A percentile compares a stretch with the other conserved stretches of the same genome.
These are phyloP conservation scores for Sideroxylon spinosum DNA, from an alignment of 179 eudicot genomes.

Conservation along the genomic window DNA sequence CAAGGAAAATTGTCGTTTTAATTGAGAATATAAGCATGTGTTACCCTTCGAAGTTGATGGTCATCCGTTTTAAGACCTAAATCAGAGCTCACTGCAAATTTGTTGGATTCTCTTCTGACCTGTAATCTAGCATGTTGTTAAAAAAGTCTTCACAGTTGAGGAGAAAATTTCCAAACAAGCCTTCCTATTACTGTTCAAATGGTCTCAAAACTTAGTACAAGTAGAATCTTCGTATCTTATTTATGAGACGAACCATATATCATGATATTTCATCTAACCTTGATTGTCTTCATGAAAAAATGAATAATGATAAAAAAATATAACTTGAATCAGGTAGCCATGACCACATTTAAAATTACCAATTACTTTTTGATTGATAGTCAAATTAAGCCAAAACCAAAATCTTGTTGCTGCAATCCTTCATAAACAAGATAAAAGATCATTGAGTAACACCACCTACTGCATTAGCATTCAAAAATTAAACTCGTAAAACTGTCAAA, in stretches of 20 bases:
- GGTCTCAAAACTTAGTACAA: background rate
- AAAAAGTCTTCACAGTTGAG: background rate
- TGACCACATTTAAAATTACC: too few relatives aligned
- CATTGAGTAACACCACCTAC: too few relatives aligned
- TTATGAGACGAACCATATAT: background rate
- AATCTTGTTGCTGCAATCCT: background rate
- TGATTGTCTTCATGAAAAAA: background rate
- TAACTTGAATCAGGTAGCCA: background rate
- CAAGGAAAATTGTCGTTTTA: background rate
- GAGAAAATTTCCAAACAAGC: background rate
- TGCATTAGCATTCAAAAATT: too few relatives aligned
- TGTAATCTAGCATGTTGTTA: constrained; percentile 17
- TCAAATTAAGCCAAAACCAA: background rate
- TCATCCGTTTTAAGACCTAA: constrained; percentile 26
- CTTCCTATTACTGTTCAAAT: background rate
- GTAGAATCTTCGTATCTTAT: background rate
- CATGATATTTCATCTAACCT: background rate
- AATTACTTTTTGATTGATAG: too few relatives aligned
- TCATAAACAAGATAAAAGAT: background rate
- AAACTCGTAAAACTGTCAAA: too few relatives aligned
- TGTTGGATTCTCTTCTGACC: constrained; percentile 66
- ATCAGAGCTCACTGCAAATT: constrained; percentile 17
- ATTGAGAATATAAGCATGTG: background rate
- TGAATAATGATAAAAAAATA: too few relatives aligned
- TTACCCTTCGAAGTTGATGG: constrained; percentile 60